These are phyloP conservation scores for Geranium rotundifolium DNA, from an alignment of 345 rosid species.

Conservation along the genomic window DNA sequence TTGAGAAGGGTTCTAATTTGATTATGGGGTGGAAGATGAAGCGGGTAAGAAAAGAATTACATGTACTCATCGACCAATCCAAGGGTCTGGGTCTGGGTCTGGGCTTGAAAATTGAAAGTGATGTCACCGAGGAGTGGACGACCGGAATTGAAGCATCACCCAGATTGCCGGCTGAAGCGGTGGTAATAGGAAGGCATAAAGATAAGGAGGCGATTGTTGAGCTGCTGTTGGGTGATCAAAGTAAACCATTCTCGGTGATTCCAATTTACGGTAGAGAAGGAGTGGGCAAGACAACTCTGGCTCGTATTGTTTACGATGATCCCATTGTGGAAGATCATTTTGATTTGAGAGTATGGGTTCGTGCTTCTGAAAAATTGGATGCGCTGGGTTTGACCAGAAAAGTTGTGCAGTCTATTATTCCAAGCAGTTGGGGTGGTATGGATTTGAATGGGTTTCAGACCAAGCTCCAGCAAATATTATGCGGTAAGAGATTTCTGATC, in stretches of 20 bases:
- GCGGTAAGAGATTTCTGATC: slow-evolving; percentile 24
- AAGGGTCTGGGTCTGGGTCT: too few species aligned
- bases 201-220: slow-evolving; percentile 8
- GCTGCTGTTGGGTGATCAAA: background rate
- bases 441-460: slow-evolving; percentile 3
- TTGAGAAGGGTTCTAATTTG: too few species aligned
- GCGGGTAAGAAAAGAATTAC: too few species aligned
- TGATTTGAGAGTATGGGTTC: slow-evolving; percentile 8
- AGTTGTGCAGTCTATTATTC: background rate
- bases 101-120: too few species aligned
- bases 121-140: too few species aligned
- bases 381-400: background rate
- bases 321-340: background rate
- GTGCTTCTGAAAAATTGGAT: slow-evolving; percentile 15
- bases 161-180: too few species aligned
- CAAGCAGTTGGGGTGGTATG: background rate
- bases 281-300: slow-evolving; percentile 18
- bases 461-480: slow-evolving; percentile 7
- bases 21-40: too few species aligned
- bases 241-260: slow-evolving; percentile 5
- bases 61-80: too few species aligned
- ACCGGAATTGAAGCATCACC: too few species aligned
- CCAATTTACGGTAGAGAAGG: slow-evolving; percentile 18
- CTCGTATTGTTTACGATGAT: slow-evolving; percentile 18
- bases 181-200: slow-evolving; percentile 9